phyloP scores from a whole-genome alignment of 805 yeast species.

The Candida odintsovae region DNA sequence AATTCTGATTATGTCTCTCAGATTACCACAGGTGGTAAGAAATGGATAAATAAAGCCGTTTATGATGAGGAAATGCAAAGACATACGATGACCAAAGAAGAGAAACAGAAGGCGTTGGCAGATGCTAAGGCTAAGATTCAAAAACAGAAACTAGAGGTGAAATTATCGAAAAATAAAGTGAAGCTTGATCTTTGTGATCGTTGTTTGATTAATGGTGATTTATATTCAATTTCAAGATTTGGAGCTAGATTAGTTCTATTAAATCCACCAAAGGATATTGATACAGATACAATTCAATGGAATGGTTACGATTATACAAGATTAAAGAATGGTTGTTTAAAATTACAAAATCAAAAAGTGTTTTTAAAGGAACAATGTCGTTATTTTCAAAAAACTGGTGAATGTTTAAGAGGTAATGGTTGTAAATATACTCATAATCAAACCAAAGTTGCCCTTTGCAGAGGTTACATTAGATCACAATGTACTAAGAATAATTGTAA shows the following conservation, averaged over 20 bases:
- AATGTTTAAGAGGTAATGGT: conserved; percentile 42
- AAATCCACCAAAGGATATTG: conserved; percentile 9
- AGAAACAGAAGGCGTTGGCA: conserved; percentile 17
- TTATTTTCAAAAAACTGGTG: conserved; percentile 22
- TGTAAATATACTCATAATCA: conserved; percentile 54
- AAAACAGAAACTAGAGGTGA: conserved; percentile 16
- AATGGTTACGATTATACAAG: conserved; percentile 26
- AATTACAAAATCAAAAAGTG: conserved; percentile 12
- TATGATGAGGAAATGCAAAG: conserved; percentile 28
- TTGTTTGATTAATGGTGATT: conserved; percentile 33
- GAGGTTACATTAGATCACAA: conserved; percentile 36
- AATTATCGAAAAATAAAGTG: conserved; percentile 26
- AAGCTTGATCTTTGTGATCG: conserved; percentile 42
- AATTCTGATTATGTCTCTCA: conserved; percentile 26
- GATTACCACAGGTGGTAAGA: conserved; percentile 31
- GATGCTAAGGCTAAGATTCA: conserved; percentile 13
- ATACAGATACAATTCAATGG: conserved; percentile 26
- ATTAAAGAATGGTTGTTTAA: conserved; percentile 25
- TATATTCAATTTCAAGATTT: conserved; percentile 35
- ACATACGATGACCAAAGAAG: conserved; percentile 18
- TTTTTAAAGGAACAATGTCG: conserved; percentile 24
- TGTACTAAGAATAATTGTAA: conserved; percentile 46
- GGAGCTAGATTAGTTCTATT: conserved; percentile 39
- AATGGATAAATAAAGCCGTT: conserved; percentile 32
- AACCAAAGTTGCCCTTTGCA: conserved; percentile 50